A percentile compares a stretch with the other conserved stretches of the same genome.
Evolutionary conservation across 805 yeast genomes (phyloP).

Genomic region (Wickerhamomyces subpelliculosus): DNA sequence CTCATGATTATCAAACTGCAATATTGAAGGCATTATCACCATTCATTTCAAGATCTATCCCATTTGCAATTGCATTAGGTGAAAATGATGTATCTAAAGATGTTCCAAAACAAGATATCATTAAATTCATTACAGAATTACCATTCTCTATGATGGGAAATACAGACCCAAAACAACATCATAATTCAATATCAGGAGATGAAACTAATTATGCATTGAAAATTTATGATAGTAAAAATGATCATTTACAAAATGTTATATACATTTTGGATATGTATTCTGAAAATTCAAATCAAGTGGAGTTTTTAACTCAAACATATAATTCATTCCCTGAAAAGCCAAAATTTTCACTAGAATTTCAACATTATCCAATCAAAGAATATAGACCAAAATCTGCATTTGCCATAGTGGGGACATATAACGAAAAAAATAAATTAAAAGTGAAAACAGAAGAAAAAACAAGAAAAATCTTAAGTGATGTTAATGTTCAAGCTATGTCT

Average conservation of each 20-base stretch:
- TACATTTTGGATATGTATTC: conserved; percentile 51
- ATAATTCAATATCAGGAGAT: conserved; percentile 9
- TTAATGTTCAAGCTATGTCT: conserved; percentile 46
- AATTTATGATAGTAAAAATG: conserved; percentile 25
- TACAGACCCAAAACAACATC: conserved; percentile 31
- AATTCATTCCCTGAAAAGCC: conserved; percentile 18
- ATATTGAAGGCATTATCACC: conserved; percentile 52
- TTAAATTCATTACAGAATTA: conserved; percentile 34
- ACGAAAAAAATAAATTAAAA: conserved; percentile 33
- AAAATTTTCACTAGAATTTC: conserved; percentile 49
- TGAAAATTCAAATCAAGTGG: conserved; percentile 27
- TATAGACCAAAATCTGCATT: conserved; percentile 33
- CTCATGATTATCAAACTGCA: conserved; percentile 58
- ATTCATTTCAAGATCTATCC: conserved; percentile 43
- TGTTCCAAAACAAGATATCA: conserved; percentile 35
- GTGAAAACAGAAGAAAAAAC: conserved; percentile 29
- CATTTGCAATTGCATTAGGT: conserved; percentile 56
- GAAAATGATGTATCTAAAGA: conserved; percentile 54
- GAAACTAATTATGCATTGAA: conserved; percentile 42
- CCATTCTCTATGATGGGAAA: conserved; percentile 39
- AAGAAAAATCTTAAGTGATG: conserved; percentile 32
- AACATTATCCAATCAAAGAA: conserved; percentile 63
- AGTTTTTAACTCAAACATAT: conserved; percentile 25
- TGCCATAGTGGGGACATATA: conserved; percentile 33
- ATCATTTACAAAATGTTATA: conserved; percentile 28